Base-by-base conservation (phyloP, 169 alveolate genomes). In the Plasmodium blacklocki region DNA sequence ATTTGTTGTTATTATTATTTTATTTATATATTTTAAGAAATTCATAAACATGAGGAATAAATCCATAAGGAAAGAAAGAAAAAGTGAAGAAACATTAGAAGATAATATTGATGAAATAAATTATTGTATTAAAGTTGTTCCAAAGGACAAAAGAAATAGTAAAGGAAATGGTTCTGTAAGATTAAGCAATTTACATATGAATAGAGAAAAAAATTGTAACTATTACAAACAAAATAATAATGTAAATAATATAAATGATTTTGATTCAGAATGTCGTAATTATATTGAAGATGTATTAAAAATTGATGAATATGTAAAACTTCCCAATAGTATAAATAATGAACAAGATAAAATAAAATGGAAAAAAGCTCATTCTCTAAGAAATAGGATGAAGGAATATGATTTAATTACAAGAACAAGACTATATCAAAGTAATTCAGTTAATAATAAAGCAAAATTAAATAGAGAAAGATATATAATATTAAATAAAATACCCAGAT, bases 321-420 rank as follows among this genome's bases (percentile, higher is more conserved):
- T 54, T 21, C 91, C 91, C 11, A 23, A 67, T 71, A 68, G 85
- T 23, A 54, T 83, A 45, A 70, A 67, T 72, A 83, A 83, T 54
- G 83, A 83, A 45, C 47, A 68, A 15, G 91, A 83, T 29, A 83
- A 70, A 68, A 83, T 56, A 43, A 83, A 73, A 23, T 83, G 91
- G 91, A 67, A 67, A n/a, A 67, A 63, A 26, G 91, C 91, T 14
- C 80, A 68, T 11, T 29, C 23, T 1, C 43, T 83, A 67, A 68
- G 91, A 68, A 67, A 83, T 26, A 83, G 70, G 68, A 83, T 83
- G 91, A 83, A 83, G 62, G 74, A 83, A 68, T 68, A 83, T 60
- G 91, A 83, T 83, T 58, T 67, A 2, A 29, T 83, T 39, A 83
- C 91, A 49, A 68, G 91, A 68, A 83, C 14, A 56, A 83, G 26